Evolutionary conservation across 2,329 filamentous ascomycete species (phyloP).

Genomic region (Cladobotryum mycophilum): DNA sequence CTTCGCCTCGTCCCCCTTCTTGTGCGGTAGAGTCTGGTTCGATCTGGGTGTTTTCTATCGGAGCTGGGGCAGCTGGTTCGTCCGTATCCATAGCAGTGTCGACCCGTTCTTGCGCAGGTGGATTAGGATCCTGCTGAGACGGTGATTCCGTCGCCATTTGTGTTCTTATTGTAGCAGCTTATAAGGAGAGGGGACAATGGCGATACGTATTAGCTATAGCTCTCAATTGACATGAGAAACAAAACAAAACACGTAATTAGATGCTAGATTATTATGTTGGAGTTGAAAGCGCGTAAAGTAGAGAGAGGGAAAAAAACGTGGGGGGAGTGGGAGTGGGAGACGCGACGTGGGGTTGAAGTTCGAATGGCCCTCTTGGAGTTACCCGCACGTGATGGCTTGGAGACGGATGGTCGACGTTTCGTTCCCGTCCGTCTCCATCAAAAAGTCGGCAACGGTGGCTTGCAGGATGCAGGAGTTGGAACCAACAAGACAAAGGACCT

Average conservation of each 20-base stretch:
- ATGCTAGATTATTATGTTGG: not conserved
- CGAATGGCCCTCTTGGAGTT: too few species aligned
- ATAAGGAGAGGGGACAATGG: too few species aligned
- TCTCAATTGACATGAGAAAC: too few species aligned
- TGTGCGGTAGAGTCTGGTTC: too few species aligned
- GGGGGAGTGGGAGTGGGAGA: too few species aligned
- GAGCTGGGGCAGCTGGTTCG: not conserved
- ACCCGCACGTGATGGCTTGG: not conserved
- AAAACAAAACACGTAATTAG: not conserved
- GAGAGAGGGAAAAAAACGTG: not conserved
- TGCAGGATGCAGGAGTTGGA: slow-evolving; percentile 11
- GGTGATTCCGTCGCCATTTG: not conserved
- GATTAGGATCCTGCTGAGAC: not conserved
- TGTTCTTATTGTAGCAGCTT: too few species aligned
- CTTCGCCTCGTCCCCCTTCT: too few species aligned
- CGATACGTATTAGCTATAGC: too few species aligned
- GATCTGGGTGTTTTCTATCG: not conserved
- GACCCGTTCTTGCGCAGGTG: not conserved
- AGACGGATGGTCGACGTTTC: not conserved
- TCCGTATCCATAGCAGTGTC: slow-evolving; percentile 3
- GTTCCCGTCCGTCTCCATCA: not conserved
- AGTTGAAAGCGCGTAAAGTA: not conserved
- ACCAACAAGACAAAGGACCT: not conserved
- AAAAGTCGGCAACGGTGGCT: slow-evolving; percentile 12
- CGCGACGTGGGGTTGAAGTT: slow-evolving; percentile 10